These are phyloP conservation scores for Draba incana DNA, from an alignment of 345 rosid genomes.

Conservation along the genomic window DNA sequence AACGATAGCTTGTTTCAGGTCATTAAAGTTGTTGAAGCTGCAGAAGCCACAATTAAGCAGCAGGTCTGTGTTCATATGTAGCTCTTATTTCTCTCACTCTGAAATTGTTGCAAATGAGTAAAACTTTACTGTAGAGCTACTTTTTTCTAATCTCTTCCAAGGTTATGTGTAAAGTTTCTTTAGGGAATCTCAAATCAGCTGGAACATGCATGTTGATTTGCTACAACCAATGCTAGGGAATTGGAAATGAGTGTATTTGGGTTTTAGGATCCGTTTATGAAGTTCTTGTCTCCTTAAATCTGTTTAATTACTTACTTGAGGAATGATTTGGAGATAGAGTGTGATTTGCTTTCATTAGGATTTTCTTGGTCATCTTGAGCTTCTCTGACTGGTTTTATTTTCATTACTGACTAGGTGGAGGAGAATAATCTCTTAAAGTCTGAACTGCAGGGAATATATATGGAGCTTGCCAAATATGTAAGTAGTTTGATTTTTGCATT, in stretches of 20 bases:
- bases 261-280: conserved; percentile 18
- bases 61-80: conserved; percentile 55
- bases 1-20: conserved; percentile 85
- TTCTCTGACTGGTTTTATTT: conserved; percentile 8
- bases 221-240: conserved; percentile 9
- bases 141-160: not conserved
- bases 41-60: conserved; percentile 88
- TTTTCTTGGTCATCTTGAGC: conserved; percentile 1
- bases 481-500: conserved; percentile 28
- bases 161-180: conserved; percentile 5
- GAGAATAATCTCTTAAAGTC: conserved; percentile 76
- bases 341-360: too few species aligned
- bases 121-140: not conserved
- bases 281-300: conserved; percentile 5
- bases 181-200: conserved; percentile 17
- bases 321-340: conserved; percentile 3
- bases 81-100: conserved; percentile 9
- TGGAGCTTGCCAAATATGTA: conserved; percentile 72
- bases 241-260: conserved; percentile 4
- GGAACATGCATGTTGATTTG: conserved; percentile 10
- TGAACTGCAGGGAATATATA: conserved; percentile 67
- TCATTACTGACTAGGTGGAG: conserved; percentile 56
- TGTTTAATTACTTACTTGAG: too few species aligned
- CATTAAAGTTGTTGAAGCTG: conserved; percentile 92
- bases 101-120: conserved; percentile 16